Evolutionary conservation across 768 basidiomycete genomes (phyloP), one percentile per base, ranked within the genome.

Genomic region (Tubosaeta sp.): DNA sequence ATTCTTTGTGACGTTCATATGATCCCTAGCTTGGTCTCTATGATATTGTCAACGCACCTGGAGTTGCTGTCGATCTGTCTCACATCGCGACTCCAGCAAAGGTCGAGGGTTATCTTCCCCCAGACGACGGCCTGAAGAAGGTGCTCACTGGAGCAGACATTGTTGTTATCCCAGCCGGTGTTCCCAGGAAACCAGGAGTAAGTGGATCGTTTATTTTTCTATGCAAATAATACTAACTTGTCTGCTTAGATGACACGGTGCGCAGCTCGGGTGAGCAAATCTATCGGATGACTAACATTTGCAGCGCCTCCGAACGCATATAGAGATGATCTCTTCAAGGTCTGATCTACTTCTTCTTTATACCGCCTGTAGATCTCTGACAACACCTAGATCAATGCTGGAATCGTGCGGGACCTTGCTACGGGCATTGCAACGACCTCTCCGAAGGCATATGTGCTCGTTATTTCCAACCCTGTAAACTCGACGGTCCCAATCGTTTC

Each of bases 391-490:
- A 96, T 94, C 78, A 99, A 99, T 73, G 96, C 92, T 50, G 93
- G 93, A 42, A 99, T 99, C 68, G 89, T 97, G 52, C 86, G 86
- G 60, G 91, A 92, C 63, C 83, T 99, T 52, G 95, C 94, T 14
- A 86, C 82, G 31, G 94, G 90, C 29, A 90, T 94, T 61, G 94
- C 95, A 14, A 83, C 79, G 14, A 66, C 73, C 44, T 82, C 83
- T 38, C 95, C 95, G 53, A 94, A 93, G 65, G 96, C 96, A 19
- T 87, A 88, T 62, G 82, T 98, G 40, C 82, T 94, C 44, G 94
- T 99, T 59, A 98, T 99, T 71, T 95, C 96, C 61, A 99, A 99
- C 78, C 96, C 96, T 29, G 95, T 99, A 67, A 98, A 99, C 82
- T 97, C 95, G 38, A 97, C 96, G 34, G 95, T 98, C 34, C 96